Conservation (phyloP, 148 eudicot genomes). For the Tetragonia tetragonoides region DNA sequence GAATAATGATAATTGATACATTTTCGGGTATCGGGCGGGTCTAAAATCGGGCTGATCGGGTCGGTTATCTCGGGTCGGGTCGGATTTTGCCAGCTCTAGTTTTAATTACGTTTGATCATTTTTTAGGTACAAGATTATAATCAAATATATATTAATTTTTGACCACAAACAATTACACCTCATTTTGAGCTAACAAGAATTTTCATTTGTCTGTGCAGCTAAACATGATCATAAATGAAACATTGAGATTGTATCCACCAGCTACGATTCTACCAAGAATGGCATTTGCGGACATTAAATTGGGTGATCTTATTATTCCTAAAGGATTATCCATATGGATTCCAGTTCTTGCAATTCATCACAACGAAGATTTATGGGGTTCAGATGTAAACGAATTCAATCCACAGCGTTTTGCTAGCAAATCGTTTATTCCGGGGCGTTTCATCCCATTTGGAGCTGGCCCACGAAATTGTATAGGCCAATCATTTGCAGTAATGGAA, state of each 20-base stretch:
- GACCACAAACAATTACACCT: background rate
- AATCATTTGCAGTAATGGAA: constrained; percentile 77
- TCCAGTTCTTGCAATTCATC: constrained; percentile 88
- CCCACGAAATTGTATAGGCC: constrained; percentile 90
- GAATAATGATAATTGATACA: too few species aligned
- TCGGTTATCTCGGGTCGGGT: too few species aligned
- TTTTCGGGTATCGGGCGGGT: too few species aligned
- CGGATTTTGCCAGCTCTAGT: too few species aligned
- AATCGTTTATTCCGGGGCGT: constrained; percentile 51
- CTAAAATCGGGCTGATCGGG: too few species aligned
- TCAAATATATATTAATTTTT: background rate
- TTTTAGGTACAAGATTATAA: too few species aligned
- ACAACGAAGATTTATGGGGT: constrained; percentile 75
- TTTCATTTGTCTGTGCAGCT: constrained; percentile 39
- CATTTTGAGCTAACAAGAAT: background rate
- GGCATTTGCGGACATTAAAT: constrained; percentile 79
- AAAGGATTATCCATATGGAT: constrained; percentile 94
- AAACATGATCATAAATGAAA: constrained; percentile 80
- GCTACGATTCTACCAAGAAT: constrained; percentile 78
- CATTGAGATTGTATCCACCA: constrained; percentile 84
- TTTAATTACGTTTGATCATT: too few species aligned
- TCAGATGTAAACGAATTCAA: constrained; percentile 72
- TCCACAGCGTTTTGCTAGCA: constrained; percentile 68
- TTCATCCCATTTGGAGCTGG: constrained; percentile 87
- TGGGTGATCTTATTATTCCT: constrained; percentile 74